Conservation (phyloP, 306 rosid genomes). For the Cicer cuneatum region DNA sequence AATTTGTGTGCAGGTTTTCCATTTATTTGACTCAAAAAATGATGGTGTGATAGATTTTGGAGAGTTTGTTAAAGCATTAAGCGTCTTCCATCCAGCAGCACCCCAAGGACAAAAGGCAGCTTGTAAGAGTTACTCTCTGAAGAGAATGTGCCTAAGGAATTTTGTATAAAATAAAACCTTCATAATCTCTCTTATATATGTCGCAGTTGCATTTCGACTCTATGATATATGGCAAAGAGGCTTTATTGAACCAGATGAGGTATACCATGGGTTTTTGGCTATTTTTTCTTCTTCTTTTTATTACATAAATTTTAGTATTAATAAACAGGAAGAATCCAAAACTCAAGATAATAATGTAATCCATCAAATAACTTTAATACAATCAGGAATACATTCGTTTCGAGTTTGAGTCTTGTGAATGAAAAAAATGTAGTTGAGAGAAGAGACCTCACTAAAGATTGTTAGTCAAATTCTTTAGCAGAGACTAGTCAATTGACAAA, state of each 20-base stretch:
- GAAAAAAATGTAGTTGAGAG: no score
- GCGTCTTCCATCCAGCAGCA: constrained; percentile 65
- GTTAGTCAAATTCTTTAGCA: no score
- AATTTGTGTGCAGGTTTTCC: constrained; percentile 52
- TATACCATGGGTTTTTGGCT: constrained; percentile 16
- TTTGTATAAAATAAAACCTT: constrained; percentile 27
- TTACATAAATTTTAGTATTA: no score
- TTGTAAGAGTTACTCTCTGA: constrained; percentile 46
- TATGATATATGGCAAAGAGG: constrained; percentile 59
- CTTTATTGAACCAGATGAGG: constrained; percentile 63
- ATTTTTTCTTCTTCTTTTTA: no score
- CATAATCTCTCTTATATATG: neutral
- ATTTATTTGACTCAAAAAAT: constrained; percentile 57
- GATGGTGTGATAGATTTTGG: constrained; percentile 64
- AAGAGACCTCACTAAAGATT: no score
- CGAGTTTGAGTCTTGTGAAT: no score
- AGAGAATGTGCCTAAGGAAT: neutral
- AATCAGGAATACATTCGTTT: no score
- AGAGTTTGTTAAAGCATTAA: constrained; percentile 64
- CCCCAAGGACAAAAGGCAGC: constrained; percentile 55
- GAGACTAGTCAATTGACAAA: no score
- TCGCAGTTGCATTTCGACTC: constrained; percentile 66
- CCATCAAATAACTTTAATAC: no score
- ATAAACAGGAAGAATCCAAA: no score
- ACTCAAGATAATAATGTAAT: no score